Conservation (phyloP, 2,329 filamentous ascomycete species). For the Penicillium sp. region DNA sequence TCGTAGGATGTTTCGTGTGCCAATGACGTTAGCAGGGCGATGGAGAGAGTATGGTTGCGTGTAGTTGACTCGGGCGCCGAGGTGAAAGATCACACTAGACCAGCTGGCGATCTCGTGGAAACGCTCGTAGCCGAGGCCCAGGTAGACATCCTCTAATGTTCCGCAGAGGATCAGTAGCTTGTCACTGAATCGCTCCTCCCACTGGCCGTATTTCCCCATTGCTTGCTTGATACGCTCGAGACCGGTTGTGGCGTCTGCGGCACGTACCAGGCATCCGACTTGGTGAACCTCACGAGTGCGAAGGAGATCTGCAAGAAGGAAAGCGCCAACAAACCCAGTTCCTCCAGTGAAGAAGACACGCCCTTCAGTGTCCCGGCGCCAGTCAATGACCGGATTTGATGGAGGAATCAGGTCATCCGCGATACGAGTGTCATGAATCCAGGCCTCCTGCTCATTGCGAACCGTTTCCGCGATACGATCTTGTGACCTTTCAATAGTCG, state of each 20-base stretch:
- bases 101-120: not conserved
- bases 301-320: slow-evolving; percentile 72
- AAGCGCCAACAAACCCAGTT: slow-evolving; percentile 69
- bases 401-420: slow-evolving; percentile 13
- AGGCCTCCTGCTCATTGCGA: slow-evolving; percentile 18
- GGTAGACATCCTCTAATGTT: slow-evolving; percentile 43
- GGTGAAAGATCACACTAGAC: not conserved
- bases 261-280: slow-evolving; percentile 69
- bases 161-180: slow-evolving; percentile 48
- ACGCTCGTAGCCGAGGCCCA: not conserved
- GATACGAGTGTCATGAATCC: slow-evolving; percentile 23
- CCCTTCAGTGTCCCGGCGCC: slow-evolving; percentile 27
- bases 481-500: slow-evolving; percentile 8
- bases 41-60: not conserved
- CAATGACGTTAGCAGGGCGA: not conserved
- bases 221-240: slow-evolving; percentile 2
- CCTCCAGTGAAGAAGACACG: slow-evolving; percentile 77
- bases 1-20: not conserved
- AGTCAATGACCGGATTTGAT: slow-evolving; percentile 9
- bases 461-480: not conserved
- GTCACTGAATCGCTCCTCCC: slow-evolving; percentile 4
- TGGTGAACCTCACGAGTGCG: slow-evolving; percentile 50
- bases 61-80: slow-evolving; percentile 1
- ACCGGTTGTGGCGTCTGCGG: not conserved
- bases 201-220: slow-evolving; percentile 14